These are phyloP conservation scores for Dichotomopilus funicola DNA, from an alignment of 2,329 filamentous ascomycete species.

Conservation along the genomic window DNA sequence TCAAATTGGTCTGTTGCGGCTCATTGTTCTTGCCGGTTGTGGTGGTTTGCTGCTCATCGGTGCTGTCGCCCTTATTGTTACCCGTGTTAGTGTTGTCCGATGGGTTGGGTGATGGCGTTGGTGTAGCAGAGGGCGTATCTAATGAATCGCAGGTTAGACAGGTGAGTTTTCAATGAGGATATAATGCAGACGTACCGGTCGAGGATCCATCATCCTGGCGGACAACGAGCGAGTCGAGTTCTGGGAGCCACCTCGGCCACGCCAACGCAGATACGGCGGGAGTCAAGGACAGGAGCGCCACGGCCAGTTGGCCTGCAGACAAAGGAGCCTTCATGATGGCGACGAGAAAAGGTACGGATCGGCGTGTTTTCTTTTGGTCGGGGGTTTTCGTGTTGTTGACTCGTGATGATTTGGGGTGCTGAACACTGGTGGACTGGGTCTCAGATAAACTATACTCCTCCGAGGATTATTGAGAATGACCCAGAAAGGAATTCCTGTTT, in stretches of 20 bases:
- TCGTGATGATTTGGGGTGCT: background rate
- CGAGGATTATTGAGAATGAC: background rate
- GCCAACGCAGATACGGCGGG: constrained; percentile 43
- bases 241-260: constrained; percentile 52
- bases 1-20: constrained; percentile 18
- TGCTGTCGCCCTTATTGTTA: constrained; percentile 16
- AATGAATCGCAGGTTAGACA: background rate
- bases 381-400: background rate
- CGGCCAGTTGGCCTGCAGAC: constrained; percentile 41
- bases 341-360: background rate
- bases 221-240: constrained; percentile 46
- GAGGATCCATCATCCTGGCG: constrained; percentile 33
- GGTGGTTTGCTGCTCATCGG: background rate
- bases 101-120: constrained; percentile 17
- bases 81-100: constrained; percentile 6
- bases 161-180: background rate
- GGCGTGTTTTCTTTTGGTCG: too few relatives aligned
- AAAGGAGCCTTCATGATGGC: constrained; percentile 43
- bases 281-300: constrained; percentile 46
- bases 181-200: background rate
- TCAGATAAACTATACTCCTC: background rate
- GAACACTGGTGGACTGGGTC: background rate
- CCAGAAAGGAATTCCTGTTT: constrained; percentile 7
- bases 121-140: constrained; percentile 8
- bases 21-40: constrained; percentile 12